Evolutionary conservation across 306 rosid genomes (phyloP), one percentile per base, ranked within the genome.

Genomic region (Betula pendula): DNA sequence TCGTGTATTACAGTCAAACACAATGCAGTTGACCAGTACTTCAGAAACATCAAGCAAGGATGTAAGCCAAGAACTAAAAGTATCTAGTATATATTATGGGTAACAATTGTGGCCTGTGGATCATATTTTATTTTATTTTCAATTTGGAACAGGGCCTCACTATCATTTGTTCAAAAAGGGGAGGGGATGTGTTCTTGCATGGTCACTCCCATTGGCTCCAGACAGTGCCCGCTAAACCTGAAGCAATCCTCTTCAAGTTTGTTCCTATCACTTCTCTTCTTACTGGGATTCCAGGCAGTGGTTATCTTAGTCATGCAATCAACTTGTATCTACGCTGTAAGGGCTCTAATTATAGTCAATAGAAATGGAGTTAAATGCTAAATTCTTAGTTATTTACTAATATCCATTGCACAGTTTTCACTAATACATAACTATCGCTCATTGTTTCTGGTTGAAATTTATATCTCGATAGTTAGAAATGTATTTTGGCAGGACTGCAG

Each of bases 231-330:
- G 86, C 90, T 63, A 90, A 87, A 83, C 98, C 97, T 45, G 98
- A 93, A 78, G 96, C 88, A 31, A 85, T 91, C 70, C 86, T 78
- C 62, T 89, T 93, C 89, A 91, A 88, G 82, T 93, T 93, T 82
- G 93, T 91, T 45, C 97, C 97, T 8, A 92, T 94, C 79, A 88
- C 97, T 58, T 94, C 98, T 55, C 95, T 94, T 80, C 92, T 94
- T 75, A 71, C 96, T 2, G 98, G 98, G 77, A 81, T 94, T 85
- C 91, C 96, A n/a, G 98, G 98, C 67, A 92, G 96, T 76, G 98
- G 98, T 76, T 94, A 92, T 89, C 98, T 94, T 20, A 92, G 93
- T 81, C 98, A 94, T 87, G 98, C 98, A 73, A 92, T 94, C 81
- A 94, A 94, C 88, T 85, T 94, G 87, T 94, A 94, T 82, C 84